A percentile compares a stretch with the other conserved stretches of the same genome.
These are phyloP conservation scores for Starmerella stellata DNA, from an alignment of 805 yeast genomes.

Conservation along the genomic window DNA sequence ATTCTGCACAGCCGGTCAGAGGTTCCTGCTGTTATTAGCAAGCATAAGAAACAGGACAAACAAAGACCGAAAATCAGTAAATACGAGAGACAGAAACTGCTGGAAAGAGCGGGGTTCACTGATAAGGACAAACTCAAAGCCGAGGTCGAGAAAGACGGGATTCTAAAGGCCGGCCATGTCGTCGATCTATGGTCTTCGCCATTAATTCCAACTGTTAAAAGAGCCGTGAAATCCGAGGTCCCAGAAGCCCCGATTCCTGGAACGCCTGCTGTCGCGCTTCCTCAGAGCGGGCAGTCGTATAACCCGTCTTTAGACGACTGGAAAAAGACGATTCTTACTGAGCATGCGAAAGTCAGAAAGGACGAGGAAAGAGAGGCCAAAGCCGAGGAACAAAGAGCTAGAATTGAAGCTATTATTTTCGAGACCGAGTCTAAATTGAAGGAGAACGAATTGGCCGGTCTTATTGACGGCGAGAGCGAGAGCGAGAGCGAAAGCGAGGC, in stretches of 20 bases:
- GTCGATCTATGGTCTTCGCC: constrained; percentile 56
- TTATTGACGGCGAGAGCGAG: constrained; percentile 15
- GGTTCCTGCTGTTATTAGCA: constrained; percentile 40
- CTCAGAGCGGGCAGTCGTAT: constrained; percentile 81
- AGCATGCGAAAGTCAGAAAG: constrained; percentile 45
- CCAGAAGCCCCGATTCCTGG: constrained; percentile 17
- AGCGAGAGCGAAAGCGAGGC: constrained; percentile 19
- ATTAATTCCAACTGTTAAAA: neutral
- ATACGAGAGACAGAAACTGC: constrained; percentile 6
- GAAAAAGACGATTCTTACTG: constrained; percentile 52
- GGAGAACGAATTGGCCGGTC: no score
- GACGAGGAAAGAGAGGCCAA: constrained; percentile 46
- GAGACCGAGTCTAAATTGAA: constrained; percentile 26
- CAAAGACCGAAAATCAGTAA: constrained; percentile 18
- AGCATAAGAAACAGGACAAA: constrained; percentile 22
- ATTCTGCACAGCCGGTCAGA: constrained; percentile 65
- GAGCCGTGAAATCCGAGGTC: neutral
- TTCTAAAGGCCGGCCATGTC: constrained; percentile 29
- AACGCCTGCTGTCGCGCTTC: constrained; percentile 26
- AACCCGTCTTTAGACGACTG: constrained; percentile 77
- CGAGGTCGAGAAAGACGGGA: constrained; percentile 50
- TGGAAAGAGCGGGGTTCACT: constrained; percentile 11
- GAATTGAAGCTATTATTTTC: constrained; percentile 36
- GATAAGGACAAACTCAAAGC: constrained; percentile 3
- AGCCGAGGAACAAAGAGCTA: constrained; percentile 43